Base-by-base conservation (phyloP, 139 green algal species). In the Desmodesmus armatus region DNA sequence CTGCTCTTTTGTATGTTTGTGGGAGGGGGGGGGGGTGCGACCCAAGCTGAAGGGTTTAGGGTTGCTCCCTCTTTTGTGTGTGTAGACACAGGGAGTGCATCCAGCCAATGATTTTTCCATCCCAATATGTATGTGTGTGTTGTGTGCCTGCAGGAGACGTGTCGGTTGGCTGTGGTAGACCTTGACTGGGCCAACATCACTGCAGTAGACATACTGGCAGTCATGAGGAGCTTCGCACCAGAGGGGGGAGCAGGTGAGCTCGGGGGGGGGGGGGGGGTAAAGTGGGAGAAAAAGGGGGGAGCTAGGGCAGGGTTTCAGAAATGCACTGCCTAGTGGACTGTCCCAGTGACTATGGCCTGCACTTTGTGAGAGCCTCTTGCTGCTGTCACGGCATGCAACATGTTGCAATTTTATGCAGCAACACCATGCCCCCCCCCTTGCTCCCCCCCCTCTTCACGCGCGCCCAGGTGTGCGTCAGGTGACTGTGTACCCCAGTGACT, bases 401-500 rank as follows among this genome's bases (percentile, higher is more conserved):
- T 7, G 15, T 27, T 66, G 21, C 58, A 66, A 35, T 25, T 31
- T 66, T 13, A 58, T 13, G 13, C 47, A 58, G 17, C 47, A 58
- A 13, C 13, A 58, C 13, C 47, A 58, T 58, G 17, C 58, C 7
- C n/a, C 53, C 76, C 7, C 21, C 21, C 21, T 33, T 17, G 0
- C 33, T 11, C 40, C 31, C 67, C 23, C 67, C 29, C 29, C 17
- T 58, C 47, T 23, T 15, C 77, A 47, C 53, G 62, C 31, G 83
- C 47, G 7, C 76, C 90, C 89, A 9, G 27, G 40, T 55, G 81
- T 98, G 23, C 23, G 51, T 55, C 69, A 81, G 3, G 96, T 99
- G 19, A 96, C 92, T 0, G 95, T 99, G 70, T 99, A 98, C 89
- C 97, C 96, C 15, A 96, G 90, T 19, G 97, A 99, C 88, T 99